Evolutionary conservation across 345 rosid species (phyloP).

Genomic region (Diplotaxis tenuifolia): DNA sequence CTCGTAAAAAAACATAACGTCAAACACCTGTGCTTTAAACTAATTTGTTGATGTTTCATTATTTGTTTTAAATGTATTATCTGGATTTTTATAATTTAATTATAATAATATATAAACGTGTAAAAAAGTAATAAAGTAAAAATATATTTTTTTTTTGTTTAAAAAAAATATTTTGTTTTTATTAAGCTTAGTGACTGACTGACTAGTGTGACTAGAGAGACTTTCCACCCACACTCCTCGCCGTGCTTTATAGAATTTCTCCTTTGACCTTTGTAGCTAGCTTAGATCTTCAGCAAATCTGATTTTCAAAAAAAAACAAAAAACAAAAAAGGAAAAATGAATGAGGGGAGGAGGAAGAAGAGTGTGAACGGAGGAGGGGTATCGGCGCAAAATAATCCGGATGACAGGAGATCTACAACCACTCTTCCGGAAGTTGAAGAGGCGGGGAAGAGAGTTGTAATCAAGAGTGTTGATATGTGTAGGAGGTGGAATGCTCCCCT

Average conservation of each 20-base stretch:
- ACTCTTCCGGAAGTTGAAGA: constrained; percentile 34
- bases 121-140: too few relatives aligned
- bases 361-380: constrained; percentile 55
- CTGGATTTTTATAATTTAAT: too few relatives aligned
- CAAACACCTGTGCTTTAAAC: too few relatives aligned
- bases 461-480: constrained; percentile 98
- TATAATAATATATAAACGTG: too few relatives aligned
- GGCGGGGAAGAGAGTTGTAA: constrained; percentile 50
- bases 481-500: too few relatives aligned
- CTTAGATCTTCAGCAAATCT: constrained; percentile 4
- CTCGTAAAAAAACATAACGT: too few relatives aligned
- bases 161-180: too few relatives aligned
- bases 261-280: too few relatives aligned
- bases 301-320: neutral
- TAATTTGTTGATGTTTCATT: too few relatives aligned
- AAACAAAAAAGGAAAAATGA: constrained; percentile 39
- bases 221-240: neutral
- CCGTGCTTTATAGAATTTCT: neutral
- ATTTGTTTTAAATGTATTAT: too few relatives aligned
- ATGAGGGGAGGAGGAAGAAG: constrained; percentile 54
- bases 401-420: constrained; percentile 57
- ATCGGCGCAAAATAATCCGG: constrained; percentile 44
- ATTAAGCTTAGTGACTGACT: too few relatives aligned
- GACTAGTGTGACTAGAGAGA: neutral
- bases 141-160: too few relatives aligned